Evolutionary conservation across 2,329 filamentous ascomycete species (phyloP).

Genomic region (Ophiosphaerella narmari): DNA sequence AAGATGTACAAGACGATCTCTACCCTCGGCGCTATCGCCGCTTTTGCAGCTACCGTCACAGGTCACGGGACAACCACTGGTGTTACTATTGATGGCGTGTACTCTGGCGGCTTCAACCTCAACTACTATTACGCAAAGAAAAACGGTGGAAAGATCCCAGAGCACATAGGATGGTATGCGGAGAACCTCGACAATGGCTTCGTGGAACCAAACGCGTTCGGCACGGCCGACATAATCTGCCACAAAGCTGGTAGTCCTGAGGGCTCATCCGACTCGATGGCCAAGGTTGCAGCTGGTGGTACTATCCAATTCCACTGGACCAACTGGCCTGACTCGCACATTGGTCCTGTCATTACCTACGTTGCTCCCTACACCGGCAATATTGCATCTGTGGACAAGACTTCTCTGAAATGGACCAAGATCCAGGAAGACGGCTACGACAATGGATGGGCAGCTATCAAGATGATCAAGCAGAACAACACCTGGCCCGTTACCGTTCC

Average conservation of each 20-base stretch:
- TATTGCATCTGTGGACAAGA: slow-evolving; percentile 41
- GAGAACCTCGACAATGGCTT: slow-evolving; percentile 46
- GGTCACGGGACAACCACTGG: slow-evolving; percentile 54
- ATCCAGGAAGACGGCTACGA: slow-evolving; percentile 41
- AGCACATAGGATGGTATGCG: slow-evolving; percentile 52
- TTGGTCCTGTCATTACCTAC: slow-evolving; percentile 48
- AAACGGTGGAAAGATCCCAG: slow-evolving; percentile 31
- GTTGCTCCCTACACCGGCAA: slow-evolving; percentile 41
- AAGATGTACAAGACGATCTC: slow-evolving; percentile 37
- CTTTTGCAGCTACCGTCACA: slow-evolving; percentile 47
- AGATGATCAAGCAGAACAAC: slow-evolving; percentile 53
- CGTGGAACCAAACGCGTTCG: slow-evolving; percentile 35
- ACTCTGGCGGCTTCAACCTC: slow-evolving; percentile 51
- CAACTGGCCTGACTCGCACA: slow-evolving; percentile 43
- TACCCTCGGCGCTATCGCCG: slow-evolving; percentile 33
- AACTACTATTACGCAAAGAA: slow-evolving; percentile 47
- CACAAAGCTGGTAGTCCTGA: slow-evolving; percentile 60
- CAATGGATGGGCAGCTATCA: slow-evolving; percentile 43
- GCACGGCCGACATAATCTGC: slow-evolving; percentile 59
- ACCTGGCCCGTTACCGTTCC: slow-evolving; percentile 56
- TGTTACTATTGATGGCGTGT: slow-evolving; percentile 54
- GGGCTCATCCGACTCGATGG: slow-evolving; percentile 46
- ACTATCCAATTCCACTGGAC: slow-evolving; percentile 61
- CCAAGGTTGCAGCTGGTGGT: slow-evolving; percentile 64
- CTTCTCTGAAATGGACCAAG: slow-evolving; percentile 45